Conservation (phyloP, 2,329 filamentous ascomycete genomes). For the Tetracladium maxilliforme region DNA sequence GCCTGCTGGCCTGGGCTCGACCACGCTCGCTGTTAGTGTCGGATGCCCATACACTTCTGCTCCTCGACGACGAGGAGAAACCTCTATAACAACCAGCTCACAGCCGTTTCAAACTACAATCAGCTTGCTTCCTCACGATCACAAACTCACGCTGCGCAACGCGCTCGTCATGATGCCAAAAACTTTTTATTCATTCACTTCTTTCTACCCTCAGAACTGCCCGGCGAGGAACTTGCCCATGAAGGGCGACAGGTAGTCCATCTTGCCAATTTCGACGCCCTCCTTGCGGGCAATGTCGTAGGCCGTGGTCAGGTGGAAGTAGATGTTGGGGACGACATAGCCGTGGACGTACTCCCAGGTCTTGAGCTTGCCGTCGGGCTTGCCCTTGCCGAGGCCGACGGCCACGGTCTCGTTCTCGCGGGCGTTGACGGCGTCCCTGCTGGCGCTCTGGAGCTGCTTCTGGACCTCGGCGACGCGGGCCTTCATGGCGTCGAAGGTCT, state of each 20-base stretch:
- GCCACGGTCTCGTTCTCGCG: constrained; percentile 22
- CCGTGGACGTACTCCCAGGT: constrained; percentile 28
- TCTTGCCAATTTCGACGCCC: constrained; percentile 47
- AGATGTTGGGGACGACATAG: constrained; percentile 43
- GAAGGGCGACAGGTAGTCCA: constrained; percentile 39
- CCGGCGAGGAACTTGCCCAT: too few relatives aligned
- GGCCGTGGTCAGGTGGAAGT: constrained; percentile 44
- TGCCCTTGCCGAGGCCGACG: constrained; percentile 30
- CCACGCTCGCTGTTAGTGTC: too few relatives aligned
- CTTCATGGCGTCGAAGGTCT: constrained; percentile 9
- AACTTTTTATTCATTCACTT: too few relatives aligned
- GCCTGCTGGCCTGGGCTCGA: too few relatives aligned
- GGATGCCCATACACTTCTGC: too few relatives aligned
- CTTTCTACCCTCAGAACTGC: too few relatives aligned
- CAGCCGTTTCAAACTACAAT: too few relatives aligned
- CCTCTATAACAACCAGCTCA: too few relatives aligned
- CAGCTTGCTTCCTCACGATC: too few relatives aligned
- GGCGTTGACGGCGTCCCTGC: constrained; percentile 15
- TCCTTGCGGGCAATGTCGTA: constrained; percentile 46
- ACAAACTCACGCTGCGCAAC: too few relatives aligned
- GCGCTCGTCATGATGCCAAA: too few relatives aligned
- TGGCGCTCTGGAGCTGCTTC: constrained; percentile 7
- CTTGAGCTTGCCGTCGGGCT: constrained; percentile 30
- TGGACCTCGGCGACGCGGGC: constrained; percentile 11
- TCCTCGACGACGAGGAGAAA: too few relatives aligned